These are phyloP conservation scores for Saccharomycopsis capsularis DNA, from an alignment of 805 yeast genomes.

Conservation along the genomic window DNA sequence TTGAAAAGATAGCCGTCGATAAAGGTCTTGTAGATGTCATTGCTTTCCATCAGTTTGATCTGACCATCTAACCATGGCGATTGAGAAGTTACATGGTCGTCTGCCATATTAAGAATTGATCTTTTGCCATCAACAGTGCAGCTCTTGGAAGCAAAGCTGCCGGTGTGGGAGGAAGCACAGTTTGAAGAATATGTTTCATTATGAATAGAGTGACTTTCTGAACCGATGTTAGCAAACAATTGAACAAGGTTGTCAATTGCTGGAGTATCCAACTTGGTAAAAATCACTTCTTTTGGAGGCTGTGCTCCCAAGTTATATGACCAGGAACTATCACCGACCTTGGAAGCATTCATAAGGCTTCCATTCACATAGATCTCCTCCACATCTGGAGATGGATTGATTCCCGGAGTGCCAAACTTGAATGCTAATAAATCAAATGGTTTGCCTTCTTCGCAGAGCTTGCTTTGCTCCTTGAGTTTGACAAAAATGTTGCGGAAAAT, in stretches of 20 bases:
- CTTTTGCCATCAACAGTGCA: not conserved
- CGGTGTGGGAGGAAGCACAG: not conserved
- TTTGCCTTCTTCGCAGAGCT: not conserved
- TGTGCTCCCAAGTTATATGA: no score
- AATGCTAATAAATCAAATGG: not conserved
- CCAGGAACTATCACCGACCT: no score
- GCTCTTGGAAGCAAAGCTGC: no score
- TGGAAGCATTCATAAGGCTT: no score
- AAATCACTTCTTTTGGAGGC: not conserved
- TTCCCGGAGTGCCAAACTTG: not conserved
- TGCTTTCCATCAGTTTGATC: not conserved
- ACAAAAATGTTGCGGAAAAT: not conserved
- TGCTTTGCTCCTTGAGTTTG: not conserved
- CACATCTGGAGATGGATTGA: no score
- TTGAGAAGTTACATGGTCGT: not conserved
- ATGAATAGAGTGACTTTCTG: not conserved
- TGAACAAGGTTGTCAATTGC: not conserved
- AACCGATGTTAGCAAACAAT: not conserved
- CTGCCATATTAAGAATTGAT: not conserved
- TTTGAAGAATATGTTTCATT: no score
- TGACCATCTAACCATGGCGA: not conserved
- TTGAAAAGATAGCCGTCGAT: not conserved
- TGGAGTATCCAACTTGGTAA: no score
- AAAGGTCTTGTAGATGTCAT: not conserved
- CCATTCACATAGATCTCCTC: no score